phyloP scores from a whole-genome alignment of 129 eudicot species.

The Centella asiatica region DNA sequence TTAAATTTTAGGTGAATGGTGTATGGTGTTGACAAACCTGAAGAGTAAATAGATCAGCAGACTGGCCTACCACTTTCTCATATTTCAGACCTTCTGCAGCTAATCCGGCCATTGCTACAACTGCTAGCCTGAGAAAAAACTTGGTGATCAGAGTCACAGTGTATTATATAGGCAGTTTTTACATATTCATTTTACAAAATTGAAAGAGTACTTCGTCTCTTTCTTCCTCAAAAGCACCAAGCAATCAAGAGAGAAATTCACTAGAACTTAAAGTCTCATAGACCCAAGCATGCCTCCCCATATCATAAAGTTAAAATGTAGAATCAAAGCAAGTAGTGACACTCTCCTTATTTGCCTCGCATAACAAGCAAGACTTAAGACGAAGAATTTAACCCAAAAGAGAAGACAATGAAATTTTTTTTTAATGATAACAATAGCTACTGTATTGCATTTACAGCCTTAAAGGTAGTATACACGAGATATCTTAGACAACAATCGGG shows the following conservation, averaged over 20 bases:
- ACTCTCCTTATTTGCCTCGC: neutral
- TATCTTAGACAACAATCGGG: neutral
- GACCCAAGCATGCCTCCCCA: neutral
- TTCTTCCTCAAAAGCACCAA: too few species aligned
- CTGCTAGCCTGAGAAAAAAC: slow-evolving; percentile 66
- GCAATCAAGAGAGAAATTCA: too few species aligned
- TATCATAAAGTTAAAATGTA: neutral
- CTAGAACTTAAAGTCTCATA: neutral
- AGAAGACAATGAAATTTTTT: neutral
- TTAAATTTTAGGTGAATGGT: slow-evolving; percentile 1
- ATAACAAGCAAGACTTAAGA: neutral
- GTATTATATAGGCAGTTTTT: neutral
- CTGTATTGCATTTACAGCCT: neutral
- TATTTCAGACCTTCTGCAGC: slow-evolving; percentile 97
- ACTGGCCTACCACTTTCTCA: slow-evolving; percentile 92
- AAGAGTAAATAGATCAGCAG: slow-evolving; percentile 90
- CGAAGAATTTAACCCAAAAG: neutral
- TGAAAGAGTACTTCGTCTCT: neutral
- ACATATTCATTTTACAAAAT: too few species aligned
- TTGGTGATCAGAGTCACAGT: neutral
- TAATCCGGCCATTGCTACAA: slow-evolving; percentile 97
- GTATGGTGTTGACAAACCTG: slow-evolving; percentile 49
- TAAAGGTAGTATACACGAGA: neutral
- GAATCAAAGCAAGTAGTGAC: neutral
- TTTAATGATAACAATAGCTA: neutral